Evolutionary conservation across 768 basidiomycete genomes (phyloP).

Genomic region (Boletus subcaerulescens): DNA sequence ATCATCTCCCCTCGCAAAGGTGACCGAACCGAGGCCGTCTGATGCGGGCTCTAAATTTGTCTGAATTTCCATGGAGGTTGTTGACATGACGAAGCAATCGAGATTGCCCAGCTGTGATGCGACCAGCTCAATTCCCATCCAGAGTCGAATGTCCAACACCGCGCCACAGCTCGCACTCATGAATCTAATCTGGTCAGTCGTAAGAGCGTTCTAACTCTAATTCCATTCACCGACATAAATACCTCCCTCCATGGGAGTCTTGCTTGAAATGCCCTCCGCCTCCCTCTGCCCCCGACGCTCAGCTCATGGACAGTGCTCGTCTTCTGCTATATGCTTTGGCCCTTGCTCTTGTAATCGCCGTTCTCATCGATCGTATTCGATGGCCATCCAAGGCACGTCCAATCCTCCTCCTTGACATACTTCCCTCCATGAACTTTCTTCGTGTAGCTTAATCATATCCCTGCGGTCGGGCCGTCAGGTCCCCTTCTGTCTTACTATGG

Average conservation of each 20-base stretch:
- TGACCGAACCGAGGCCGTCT: constrained; percentile 1
- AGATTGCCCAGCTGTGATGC: neutral
- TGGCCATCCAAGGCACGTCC: constrained; percentile 27
- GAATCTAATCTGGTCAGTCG: constrained; percentile 29
- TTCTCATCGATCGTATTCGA: constrained; percentile 18
- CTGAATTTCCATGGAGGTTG: constrained; percentile 9
- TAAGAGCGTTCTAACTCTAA: constrained; percentile 29
- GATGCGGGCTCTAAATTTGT: constrained; percentile 12
- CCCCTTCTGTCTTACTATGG: constrained; percentile 33
- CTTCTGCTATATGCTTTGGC: constrained; percentile 21
- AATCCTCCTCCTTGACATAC: neutral
- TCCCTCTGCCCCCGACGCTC: constrained; percentile 20
- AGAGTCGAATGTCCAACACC: too few species aligned
- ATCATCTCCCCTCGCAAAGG: constrained; percentile 16
- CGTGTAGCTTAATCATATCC: constrained; percentile 30
- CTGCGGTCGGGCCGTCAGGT: constrained; percentile 36
- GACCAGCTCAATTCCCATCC: too few species aligned
- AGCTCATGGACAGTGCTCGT: constrained; percentile 25
- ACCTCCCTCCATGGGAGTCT: constrained; percentile 21
- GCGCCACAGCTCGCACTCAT: neutral
- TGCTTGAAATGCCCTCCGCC: constrained; percentile 28
- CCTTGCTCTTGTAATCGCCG: constrained; percentile 10
- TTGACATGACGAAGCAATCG: constrained; percentile 23
- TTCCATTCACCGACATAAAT: constrained; percentile 33
- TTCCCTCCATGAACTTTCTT: neutral